phyloP scores from a whole-genome alignment of 345 rosid genomes.

The Heritiera littoralis region DNA sequence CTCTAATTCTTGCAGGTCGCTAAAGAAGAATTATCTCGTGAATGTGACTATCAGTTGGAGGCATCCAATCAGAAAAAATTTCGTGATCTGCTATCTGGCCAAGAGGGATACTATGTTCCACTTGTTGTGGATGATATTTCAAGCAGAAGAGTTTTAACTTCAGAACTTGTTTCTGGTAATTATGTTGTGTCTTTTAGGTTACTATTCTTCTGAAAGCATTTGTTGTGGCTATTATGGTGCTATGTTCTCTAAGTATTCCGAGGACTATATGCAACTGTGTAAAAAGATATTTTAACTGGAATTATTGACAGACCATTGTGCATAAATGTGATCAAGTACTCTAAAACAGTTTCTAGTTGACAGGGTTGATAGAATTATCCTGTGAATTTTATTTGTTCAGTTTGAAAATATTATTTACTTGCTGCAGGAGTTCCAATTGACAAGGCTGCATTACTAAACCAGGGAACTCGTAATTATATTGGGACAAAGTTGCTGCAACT shows the following conservation, averaged over 20 bases:
- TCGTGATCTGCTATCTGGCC: constrained; percentile 51
- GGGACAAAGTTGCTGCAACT: constrained; percentile 84
- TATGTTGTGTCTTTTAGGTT: neutral
- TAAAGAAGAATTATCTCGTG: constrained; percentile 83
- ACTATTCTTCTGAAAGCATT: constrained; percentile 13
- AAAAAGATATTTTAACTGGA: neutral
- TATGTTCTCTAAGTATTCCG: neutral
- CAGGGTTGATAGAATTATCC: neutral
- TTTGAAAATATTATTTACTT: constrained; percentile 24
- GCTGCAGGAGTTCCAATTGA: constrained; percentile 80
- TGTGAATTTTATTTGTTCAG: neutral
- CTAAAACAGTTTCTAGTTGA: neutral
- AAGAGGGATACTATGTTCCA: constrained; percentile 77
- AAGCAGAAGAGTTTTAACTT: constrained; percentile 76
- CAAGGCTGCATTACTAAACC: constrained; percentile 77
- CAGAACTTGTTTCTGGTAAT: constrained; percentile 86
- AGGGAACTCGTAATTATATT: constrained; percentile 75
- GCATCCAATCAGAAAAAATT: constrained; percentile 84
- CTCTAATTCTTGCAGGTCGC: constrained; percentile 61
- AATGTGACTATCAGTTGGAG: constrained; percentile 91
- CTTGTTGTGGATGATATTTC: constrained; percentile 70
- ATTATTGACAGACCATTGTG: neutral
- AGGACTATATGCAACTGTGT: neutral
- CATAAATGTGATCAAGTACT: neutral
- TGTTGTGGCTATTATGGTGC: neutral